A percentile compares a stretch with the other conserved stretches of the same genome.
phyloP scores from a whole-genome alignment of 768 basidiomycete species.

The Hericium rajendrae region DNA sequence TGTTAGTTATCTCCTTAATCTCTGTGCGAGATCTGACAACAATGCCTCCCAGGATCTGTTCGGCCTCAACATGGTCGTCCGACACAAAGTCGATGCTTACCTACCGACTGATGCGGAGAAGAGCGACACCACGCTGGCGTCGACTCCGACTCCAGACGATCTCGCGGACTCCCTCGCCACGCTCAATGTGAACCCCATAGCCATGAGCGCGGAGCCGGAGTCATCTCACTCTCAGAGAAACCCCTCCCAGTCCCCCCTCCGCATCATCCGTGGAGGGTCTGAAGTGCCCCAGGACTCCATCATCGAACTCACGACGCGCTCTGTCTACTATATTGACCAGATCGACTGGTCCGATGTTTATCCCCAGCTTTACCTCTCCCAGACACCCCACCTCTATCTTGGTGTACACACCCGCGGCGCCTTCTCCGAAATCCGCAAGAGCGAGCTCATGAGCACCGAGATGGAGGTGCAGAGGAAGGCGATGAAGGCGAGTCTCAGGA shows the following conservation, averaged over 20 bases:
- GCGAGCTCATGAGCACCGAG: constrained; percentile 18
- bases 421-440: constrained; percentile 42
- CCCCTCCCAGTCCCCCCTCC: constrained; percentile 14
- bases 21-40: not conserved
- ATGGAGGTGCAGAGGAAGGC: constrained; percentile 13
- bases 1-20: constrained; percentile 23
- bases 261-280: not conserved
- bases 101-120: not conserved
- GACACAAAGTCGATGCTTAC: constrained; percentile 41
- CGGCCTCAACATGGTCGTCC: constrained; percentile 47
- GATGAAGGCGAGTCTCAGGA: constrained; percentile 24
- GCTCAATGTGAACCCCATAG: not conserved
- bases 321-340: constrained; percentile 9
- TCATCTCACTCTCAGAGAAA: constrained; percentile 19
- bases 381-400: constrained; percentile 51
- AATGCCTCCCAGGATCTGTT: constrained; percentile 37
- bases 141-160: not conserved
- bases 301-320: constrained; percentile 25
- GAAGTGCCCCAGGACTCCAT: not conserved
- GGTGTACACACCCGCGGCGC: constrained; percentile 44
- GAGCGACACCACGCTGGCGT: not conserved
- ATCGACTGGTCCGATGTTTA: constrained; percentile 51
- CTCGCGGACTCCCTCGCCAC: not conserved
- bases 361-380: constrained; percentile 65
- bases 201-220: constrained; percentile 10